Base-by-base conservation (phyloP, 2,329 filamentous ascomycete genomes). In the Lecanicillium sp. region DNA sequence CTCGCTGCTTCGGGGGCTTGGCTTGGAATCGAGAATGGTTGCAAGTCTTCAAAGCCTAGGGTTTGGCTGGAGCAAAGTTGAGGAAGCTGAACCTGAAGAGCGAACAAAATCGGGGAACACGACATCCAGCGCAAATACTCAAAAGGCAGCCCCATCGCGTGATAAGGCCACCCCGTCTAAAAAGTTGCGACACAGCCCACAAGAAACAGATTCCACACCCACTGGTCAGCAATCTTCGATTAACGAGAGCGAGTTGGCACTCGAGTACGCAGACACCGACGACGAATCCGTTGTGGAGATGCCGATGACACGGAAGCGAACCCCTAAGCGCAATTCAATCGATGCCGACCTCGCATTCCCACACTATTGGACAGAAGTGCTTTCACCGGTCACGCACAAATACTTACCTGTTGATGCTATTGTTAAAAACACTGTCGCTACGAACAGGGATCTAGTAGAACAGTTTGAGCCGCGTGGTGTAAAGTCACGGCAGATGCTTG, bases 301-400 rank as follows among this genome's bases (percentile, higher is more conserved):
- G 15, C 61, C 66, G 22, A 46, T 62, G 8, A 59, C 60, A 3
- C 60, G 65, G 5, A 61, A 58, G 36, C 72, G 62, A 19, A 39
- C 30, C 47, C 61, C 58, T 29, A 51, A 49, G 6, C 56, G 53
- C 35, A 52, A 54, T 18, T 71, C 68, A 42, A 85, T 81, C 50
- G 87, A 94, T 49, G 69, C 72, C 15, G 88, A 94, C 48, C 69
- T 96, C 19, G 77, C 81, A 3, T 92, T 82, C 47, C 89, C 92
- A 1, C 83, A 85, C 36, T 97, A 97, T 58, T 98, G 92, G 92
- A 84, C 84, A 0, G 92, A 98, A 58, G 83, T 86, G 3, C 68
- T 92, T 2, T 96, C 89, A 0, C 84, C 87, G 2, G 71, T 87
- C 4, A 90, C 86, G 0, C 77, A 86, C 39, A 86, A 78, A 35